Percentiles rank a stretch among this genome's conserved stretches.
These are phyloP conservation scores for Candida lessepsii DNA, from an alignment of 805 yeast species.

Conservation along the genomic window DNA sequence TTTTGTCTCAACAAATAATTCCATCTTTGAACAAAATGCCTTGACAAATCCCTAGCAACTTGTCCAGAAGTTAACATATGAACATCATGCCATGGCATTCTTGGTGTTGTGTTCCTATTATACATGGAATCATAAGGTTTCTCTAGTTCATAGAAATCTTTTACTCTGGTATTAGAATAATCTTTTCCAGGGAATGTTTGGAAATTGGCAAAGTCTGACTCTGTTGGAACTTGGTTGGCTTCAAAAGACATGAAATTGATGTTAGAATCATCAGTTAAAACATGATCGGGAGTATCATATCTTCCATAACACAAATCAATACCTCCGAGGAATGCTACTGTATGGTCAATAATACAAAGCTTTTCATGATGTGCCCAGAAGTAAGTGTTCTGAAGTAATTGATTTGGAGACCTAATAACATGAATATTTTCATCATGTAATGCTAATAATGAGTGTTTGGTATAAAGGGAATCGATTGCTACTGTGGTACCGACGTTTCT, in stretches of 20 bases:
- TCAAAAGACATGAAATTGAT: conserved; percentile 32
- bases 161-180: conserved; percentile 91
- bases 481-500: conserved; percentile 93
- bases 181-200: conserved; percentile 95
- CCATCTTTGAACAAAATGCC: conserved; percentile 98
- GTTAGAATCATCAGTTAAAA: conserved; percentile 68
- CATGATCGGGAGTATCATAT: conserved; percentile 96
- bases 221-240: conserved; percentile 27
- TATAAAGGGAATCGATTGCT: conserved; percentile 90
- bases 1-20: conserved; percentile 89
- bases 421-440: conserved; percentile 79
- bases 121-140: conserved; percentile 91
- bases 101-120: conserved; percentile 73
- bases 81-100: conserved; percentile 99
- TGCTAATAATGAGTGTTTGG: conserved; percentile 87
- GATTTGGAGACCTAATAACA: conserved; percentile 93
- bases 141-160: conserved; percentile 78
- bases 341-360: conserved; percentile 79
- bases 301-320: conserved; percentile 94
- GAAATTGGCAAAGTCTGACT: conserved; percentile 45
- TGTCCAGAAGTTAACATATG: conserved; percentile 96
- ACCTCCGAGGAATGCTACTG: conserved; percentile 91
- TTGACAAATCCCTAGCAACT: conserved; percentile 84
- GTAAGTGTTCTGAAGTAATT: conserved; percentile 83
- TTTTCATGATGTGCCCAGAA: conserved; percentile 99